Conservation (phyloP, 768 basidiomycete genomes). For the Dioszegia crocea region DNA sequence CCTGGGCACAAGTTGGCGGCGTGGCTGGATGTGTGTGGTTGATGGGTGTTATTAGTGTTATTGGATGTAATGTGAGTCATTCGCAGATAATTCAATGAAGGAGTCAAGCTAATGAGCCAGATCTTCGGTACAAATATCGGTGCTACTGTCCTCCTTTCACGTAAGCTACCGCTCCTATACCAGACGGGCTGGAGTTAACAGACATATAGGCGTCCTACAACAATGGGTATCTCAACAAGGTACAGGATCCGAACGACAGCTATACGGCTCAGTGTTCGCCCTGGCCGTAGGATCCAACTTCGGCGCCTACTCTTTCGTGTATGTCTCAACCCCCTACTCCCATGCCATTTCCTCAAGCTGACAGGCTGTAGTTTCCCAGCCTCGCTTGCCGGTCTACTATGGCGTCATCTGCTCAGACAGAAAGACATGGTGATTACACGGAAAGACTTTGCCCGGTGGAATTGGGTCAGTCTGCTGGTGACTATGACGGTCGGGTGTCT, state of each 20-base stretch:
- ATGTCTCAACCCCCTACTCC: slow-evolving; percentile 9
- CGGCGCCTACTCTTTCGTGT: slow-evolving; percentile 80
- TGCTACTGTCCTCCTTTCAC: slow-evolving; percentile 80
- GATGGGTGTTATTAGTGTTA: slow-evolving; percentile 66
- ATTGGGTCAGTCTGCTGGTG: slow-evolving; percentile 61
- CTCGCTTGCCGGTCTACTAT: slow-evolving; percentile 81
- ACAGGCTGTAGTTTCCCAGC: too few species aligned
- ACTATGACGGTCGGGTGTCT: slow-evolving; percentile 66
- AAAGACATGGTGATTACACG: slow-evolving; percentile 66
- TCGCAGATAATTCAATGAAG: too few species aligned
- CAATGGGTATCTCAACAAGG: slow-evolving; percentile 25
- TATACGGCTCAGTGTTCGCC: slow-evolving; percentile 56
- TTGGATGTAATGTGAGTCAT: slow-evolving; percentile 63
- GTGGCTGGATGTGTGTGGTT: slow-evolving; percentile 61
- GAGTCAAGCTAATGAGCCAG: slow-evolving; percentile 19
- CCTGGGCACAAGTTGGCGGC: slow-evolving; percentile 54
- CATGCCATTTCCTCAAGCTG: slow-evolving; percentile 8
- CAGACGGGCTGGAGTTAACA: too few species aligned
- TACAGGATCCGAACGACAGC: slow-evolving; percentile 31
- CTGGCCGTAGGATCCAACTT: slow-evolving; percentile 84
- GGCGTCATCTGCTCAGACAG: slow-evolving; percentile 68
- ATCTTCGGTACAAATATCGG: slow-evolving; percentile 85
- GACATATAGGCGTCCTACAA: slow-evolving; percentile 35
- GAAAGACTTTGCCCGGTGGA: slow-evolving; percentile 67
- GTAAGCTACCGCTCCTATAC: too few species aligned